Percentiles rank a stretch among this genome's conserved stretches.
Evolutionary conservation across 345 rosid species (phyloP).

Genomic region (Barbarea vulgaris): DNA sequence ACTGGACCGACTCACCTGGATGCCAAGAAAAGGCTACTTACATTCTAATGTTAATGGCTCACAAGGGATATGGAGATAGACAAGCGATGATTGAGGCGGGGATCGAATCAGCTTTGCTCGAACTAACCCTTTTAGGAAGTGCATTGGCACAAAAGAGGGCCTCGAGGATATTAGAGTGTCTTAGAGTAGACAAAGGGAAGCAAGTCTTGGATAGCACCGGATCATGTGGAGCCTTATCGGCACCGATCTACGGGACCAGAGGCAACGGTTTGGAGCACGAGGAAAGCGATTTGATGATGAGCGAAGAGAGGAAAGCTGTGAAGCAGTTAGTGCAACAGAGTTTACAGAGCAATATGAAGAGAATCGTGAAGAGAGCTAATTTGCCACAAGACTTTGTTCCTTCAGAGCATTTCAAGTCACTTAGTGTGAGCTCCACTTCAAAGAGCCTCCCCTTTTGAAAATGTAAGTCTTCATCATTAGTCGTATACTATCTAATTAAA

Average conservation of each 20-base stretch:
- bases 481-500: neutral
- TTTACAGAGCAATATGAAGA: conserved; percentile 91
- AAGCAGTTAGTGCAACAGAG: conserved; percentile 95
- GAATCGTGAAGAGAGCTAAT: conserved; percentile 93
- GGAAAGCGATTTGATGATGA: conserved; percentile 71
- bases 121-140: conserved; percentile 85
- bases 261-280: conserved; percentile 51
- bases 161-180: conserved; percentile 78
- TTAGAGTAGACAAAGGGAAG: conserved; percentile 89
- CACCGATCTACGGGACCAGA: conserved; percentile 76
- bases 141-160: conserved; percentile 95
- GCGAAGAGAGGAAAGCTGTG: conserved; percentile 95
- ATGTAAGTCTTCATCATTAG: conserved; percentile 36
- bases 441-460: conserved; percentile 91
- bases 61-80: conserved; percentile 80
- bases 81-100: conserved; percentile 96
- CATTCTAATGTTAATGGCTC: conserved; percentile 91
- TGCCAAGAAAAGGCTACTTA: conserved; percentile 96
- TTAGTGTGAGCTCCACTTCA: conserved; percentile 83
- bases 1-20: conserved; percentile 86
- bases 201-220: conserved; percentile 67
- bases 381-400: conserved; percentile 96
- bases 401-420: conserved; percentile 88
- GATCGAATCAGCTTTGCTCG: conserved; percentile 75
- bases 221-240: conserved; percentile 69